phyloP scores from a whole-genome alignment of 352 stramenopile species.

The Aphanomyces invadans region DNA sequence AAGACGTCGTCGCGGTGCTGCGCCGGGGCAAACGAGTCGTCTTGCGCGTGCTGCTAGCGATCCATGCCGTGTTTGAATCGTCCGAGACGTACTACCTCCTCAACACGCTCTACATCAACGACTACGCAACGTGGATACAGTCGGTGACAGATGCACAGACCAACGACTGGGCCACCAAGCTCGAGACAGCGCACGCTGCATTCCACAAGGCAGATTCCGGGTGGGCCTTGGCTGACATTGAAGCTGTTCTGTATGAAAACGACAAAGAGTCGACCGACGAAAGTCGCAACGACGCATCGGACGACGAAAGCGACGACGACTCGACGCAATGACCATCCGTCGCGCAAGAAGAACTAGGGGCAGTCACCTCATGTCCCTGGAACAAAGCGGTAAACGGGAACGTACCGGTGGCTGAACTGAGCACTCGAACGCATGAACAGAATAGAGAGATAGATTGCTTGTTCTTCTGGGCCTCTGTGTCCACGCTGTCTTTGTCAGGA shows the following conservation, averaged over 20 bases:
- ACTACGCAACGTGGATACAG: conserved; percentile 88
- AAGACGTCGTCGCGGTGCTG: conserved; percentile 82
- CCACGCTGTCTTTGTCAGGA: too few species aligned
- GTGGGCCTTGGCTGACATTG: conserved; percentile 70
- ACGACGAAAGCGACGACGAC: conserved; percentile 25
- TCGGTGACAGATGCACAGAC: conserved; percentile 47
- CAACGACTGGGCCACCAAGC: conserved; percentile 30
- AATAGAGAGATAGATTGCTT: too few species aligned
- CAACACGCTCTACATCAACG: conserved; percentile 93
- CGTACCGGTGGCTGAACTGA: too few species aligned
- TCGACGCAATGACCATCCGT: too few species aligned
- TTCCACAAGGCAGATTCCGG: conserved; percentile 65
- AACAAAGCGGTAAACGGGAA: too few species aligned
- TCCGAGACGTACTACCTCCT: conserved; percentile 95
- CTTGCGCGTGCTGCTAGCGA: conserved; percentile 82
- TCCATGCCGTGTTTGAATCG: conserved; percentile 90
- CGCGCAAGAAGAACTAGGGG: too few species aligned
- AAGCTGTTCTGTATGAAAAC: conserved; percentile 43
- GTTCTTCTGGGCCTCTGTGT: too few species aligned
- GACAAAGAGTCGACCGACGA: conserved; percentile 22
- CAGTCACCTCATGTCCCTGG: too few species aligned
- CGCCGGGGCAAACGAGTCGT: conserved; percentile 80
- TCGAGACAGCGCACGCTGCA: conserved; percentile 28
- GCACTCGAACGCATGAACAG: too few species aligned
- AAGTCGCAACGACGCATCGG: conserved; percentile 6